Evolutionary conservation across 495 filamentous ascomycete species (phyloP).

Genomic region (Neurospora sp.): DNA sequence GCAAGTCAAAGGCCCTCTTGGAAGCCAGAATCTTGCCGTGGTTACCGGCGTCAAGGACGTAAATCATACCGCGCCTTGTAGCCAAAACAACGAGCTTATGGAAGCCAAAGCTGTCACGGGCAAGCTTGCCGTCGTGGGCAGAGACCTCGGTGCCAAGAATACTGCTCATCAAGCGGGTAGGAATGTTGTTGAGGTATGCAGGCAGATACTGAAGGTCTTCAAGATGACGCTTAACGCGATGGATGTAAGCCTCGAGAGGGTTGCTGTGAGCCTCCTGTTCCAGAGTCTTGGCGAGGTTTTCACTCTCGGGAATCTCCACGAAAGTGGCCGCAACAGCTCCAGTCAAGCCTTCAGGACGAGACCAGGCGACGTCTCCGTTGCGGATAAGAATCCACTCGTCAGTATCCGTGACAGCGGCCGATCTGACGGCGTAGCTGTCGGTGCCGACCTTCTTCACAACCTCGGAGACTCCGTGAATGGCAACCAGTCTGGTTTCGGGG

Average conservation of each 20-base stretch:
- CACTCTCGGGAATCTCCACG: slow-evolving; percentile 60
- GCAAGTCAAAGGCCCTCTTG: slow-evolving; percentile 46
- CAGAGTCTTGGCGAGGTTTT: slow-evolving; percentile 67
- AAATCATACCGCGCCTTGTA: slow-evolving; percentile 68
- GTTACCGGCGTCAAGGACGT: slow-evolving; percentile 66
- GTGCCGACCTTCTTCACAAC: slow-evolving; percentile 52
- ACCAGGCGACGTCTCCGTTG: slow-evolving; percentile 74
- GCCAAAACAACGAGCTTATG: slow-evolving; percentile 73
- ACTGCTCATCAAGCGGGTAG: slow-evolving; percentile 55
- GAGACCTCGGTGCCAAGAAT: slow-evolving; percentile 48
- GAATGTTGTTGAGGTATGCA: slow-evolving; percentile 55
- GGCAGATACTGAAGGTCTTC: slow-evolving; percentile 74
- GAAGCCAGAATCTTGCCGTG: slow-evolving; percentile 70
- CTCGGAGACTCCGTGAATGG: slow-evolving; percentile 68
- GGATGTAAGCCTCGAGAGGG: slow-evolving; percentile 68
- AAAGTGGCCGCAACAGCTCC: slow-evolving; percentile 67
- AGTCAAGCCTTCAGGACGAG: slow-evolving; percentile 68
- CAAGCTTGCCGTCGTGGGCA: slow-evolving; percentile 40
- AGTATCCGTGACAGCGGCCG: slow-evolving; percentile 53
- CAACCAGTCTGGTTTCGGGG: slow-evolving; percentile 24
- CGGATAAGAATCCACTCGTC: slow-evolving; percentile 79
- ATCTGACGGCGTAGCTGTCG: slow-evolving; percentile 63
- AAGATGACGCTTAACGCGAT: slow-evolving; percentile 74
- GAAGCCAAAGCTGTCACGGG: slow-evolving; percentile 76
- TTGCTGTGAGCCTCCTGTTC: slow-evolving; percentile 80